A percentile compares a stretch with the other conserved stretches of the same genome.
These are phyloP conservation scores for Biscogniauxia mediterranea DNA, from an alignment of 2,329 filamentous ascomycete genomes.

Conservation along the genomic window DNA sequence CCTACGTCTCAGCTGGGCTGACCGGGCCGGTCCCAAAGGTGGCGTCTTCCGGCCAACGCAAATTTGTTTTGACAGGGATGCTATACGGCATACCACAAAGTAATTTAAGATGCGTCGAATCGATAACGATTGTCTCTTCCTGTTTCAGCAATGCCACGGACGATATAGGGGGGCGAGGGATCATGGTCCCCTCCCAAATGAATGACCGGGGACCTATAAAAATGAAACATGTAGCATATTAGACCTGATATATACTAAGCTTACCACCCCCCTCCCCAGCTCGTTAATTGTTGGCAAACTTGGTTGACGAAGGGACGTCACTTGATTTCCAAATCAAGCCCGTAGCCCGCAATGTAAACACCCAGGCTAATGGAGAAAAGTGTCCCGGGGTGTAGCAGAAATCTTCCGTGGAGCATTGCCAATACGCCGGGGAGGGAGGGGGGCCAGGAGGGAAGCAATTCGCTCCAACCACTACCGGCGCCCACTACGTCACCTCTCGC, in stretches of 20 bases:
- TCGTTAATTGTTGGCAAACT: background rate
- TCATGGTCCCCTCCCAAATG: background rate
- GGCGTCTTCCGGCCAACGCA: background rate
- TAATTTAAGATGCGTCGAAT: background rate
- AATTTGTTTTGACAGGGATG: background rate
- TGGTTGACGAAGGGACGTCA: background rate
- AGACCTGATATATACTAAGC: background rate
- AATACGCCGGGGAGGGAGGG: background rate
- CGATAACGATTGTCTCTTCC: background rate
- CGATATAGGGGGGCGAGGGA: background rate
- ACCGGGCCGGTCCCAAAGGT: background rate
- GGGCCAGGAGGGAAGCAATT: no score
- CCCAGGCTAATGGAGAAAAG: background rate
- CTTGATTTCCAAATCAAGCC: background rate
- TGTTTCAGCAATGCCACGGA: background rate
- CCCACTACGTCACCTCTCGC: conserved; percentile 1
- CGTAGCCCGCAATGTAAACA: background rate
- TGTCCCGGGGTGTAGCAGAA: background rate
- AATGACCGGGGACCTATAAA: background rate
- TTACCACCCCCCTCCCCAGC: background rate
- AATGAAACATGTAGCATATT: background rate
- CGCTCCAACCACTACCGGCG: no score
- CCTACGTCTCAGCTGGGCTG: background rate
- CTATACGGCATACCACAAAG: background rate
- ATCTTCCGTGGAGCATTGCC: background rate